Conservation (phyloP, 495 filamentous ascomycete genomes). For the Glonium stellatum region DNA sequence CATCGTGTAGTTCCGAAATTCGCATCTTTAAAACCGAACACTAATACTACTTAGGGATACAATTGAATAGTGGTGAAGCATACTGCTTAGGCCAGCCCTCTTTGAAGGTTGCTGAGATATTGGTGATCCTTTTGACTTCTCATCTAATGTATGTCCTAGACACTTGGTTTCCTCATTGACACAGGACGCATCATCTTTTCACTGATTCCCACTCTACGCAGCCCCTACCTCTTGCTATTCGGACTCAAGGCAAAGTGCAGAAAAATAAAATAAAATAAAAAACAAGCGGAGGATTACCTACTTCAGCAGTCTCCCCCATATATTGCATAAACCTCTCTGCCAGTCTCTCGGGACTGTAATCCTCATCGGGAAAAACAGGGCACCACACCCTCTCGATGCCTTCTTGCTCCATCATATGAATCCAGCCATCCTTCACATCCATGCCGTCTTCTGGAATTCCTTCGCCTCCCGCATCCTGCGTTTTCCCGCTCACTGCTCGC, state of each 20-base stretch:
- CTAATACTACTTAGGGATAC: too few relatives aligned
- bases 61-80: too few relatives aligned
- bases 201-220: background rate
- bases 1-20: too few relatives aligned
- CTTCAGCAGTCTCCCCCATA: constrained; percentile 29
- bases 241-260: too few relatives aligned
- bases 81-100: too few relatives aligned
- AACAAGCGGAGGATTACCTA: constrained; percentile 3
- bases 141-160: too few relatives aligned
- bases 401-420: constrained; percentile 11
- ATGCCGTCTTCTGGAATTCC: constrained; percentile 19
- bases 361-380: constrained; percentile 36
- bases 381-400: constrained; percentile 30
- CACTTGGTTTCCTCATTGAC: too few relatives aligned
- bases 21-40: too few relatives aligned
- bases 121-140: too few relatives aligned
- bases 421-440: constrained; percentile 21
- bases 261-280: background rate
- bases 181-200: too few relatives aligned
- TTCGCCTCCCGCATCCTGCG: constrained; percentile 1
- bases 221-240: background rate
- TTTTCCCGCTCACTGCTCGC: background rate
- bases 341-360: constrained; percentile 37
- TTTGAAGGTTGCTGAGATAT: too few relatives aligned
- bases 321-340: constrained; percentile 37